A percentile compares a stretch with the other conserved stretches of the same genome.
phyloP scores from a whole-genome alignment of 805 yeast genomes.

The Saturnispora galanensis region DNA sequence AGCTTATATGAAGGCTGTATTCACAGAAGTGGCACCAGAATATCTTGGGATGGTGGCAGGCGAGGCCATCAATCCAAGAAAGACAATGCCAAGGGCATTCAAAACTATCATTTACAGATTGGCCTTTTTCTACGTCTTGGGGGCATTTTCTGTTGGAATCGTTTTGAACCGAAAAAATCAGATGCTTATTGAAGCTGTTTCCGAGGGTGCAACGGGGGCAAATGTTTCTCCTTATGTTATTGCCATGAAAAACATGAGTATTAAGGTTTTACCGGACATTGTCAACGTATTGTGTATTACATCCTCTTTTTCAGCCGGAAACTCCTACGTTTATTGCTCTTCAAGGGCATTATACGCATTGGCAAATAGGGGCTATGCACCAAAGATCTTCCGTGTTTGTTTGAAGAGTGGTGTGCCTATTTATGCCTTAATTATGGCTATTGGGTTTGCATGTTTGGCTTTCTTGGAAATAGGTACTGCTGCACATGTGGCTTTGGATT shows the following conservation, averaged over 20 bases:
- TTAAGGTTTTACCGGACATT: constrained; percentile 60
- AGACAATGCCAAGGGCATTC: constrained; percentile 68
- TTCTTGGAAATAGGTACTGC: constrained; percentile 29
- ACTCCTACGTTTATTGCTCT: constrained; percentile 68
- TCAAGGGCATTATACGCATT: constrained; percentile 59
- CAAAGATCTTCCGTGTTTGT: constrained; percentile 52
- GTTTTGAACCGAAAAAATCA: constrained; percentile 66
- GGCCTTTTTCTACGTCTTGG: constrained; percentile 57
- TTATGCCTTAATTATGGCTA: constrained; percentile 29
- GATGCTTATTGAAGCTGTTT: constrained; percentile 44
- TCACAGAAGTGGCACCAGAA: constrained; percentile 76
- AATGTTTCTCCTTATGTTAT: constrained; percentile 76
- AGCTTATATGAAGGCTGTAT: constrained; percentile 61
- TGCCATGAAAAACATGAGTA: constrained; percentile 64
- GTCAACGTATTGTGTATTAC: constrained; percentile 71
- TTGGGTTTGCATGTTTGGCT: constrained; percentile 20
- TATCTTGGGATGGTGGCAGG: constrained; percentile 80
- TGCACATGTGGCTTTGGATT: constrained; percentile 22
- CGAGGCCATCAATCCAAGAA: constrained; percentile 53
- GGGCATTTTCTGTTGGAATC: constrained; percentile 71
- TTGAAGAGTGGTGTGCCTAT: constrained; percentile 49
- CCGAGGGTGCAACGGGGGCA: constrained; percentile 61
- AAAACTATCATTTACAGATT: constrained; percentile 64
- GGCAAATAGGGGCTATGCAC: constrained; percentile 66
- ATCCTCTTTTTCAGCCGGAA: constrained; percentile 77